These are phyloP conservation scores for Vaccinium myrtillus DNA, from an alignment of 148 eudicot genomes.

Conservation along the genomic window DNA sequence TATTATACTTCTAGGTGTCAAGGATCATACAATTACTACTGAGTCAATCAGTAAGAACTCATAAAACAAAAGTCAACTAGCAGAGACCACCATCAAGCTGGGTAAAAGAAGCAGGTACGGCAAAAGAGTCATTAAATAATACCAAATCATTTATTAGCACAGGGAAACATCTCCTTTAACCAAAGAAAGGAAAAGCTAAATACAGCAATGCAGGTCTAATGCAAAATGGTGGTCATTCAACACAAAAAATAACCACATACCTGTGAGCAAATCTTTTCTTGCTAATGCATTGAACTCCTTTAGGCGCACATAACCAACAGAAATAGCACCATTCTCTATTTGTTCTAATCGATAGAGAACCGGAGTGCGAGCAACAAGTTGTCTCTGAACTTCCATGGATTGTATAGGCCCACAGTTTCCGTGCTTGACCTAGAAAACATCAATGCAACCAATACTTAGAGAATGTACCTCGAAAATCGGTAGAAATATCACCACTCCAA, in stretches of 20 bases:
- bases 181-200: not conserved
- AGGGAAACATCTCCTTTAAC: not conserved
- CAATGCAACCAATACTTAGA: constrained; percentile 10
- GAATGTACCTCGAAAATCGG: not conserved
- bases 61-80: not conserved
- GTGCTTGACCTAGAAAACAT: constrained; percentile 67
- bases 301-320: constrained; percentile 85
- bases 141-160: not conserved
- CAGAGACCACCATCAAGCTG: not conserved
- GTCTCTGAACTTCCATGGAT: constrained; percentile 71
- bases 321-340: constrained; percentile 47
- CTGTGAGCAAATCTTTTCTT: constrained; percentile 86
- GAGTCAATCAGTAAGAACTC: not conserved
- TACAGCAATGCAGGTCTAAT: not conserved
- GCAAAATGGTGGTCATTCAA: not conserved
- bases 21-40: not conserved
- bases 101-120: not conserved
- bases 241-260: constrained; percentile 29
- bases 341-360: constrained; percentile 83
- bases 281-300: constrained; percentile 98
- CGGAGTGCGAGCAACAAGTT: constrained; percentile 79
- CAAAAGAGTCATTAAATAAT: not conserved
- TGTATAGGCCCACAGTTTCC: constrained; percentile 86
- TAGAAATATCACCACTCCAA: not conserved
- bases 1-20: not conserved